These are phyloP conservation scores for Jackrogersella multiformis DNA, from an alignment of 495 filamentous ascomycete genomes.

Conservation along the genomic window DNA sequence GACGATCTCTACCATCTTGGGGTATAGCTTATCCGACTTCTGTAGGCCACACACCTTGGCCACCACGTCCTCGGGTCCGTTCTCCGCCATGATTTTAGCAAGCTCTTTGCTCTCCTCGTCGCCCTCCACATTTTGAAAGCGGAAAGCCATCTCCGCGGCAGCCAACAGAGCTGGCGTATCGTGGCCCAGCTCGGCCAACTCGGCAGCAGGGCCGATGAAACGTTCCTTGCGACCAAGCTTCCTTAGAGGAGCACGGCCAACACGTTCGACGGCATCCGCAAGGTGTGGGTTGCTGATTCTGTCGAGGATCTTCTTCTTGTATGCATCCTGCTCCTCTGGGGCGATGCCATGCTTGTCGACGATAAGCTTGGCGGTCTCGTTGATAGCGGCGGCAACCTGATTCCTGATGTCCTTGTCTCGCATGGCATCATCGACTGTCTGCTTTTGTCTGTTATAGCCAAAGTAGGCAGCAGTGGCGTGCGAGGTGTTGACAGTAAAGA, in stretches of 20 bases:
- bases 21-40: constrained; percentile 74
- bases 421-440: constrained; percentile 83
- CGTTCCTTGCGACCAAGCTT: constrained; percentile 94
- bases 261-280: constrained; percentile 91
- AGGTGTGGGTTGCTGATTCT: constrained; percentile 96
- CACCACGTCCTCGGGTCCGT: constrained; percentile 72
- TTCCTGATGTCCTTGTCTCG: constrained; percentile 70
- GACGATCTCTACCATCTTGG: constrained; percentile 74
- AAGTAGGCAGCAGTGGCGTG: constrained; percentile 98
- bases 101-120: constrained; percentile 87
- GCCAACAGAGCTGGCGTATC: constrained; percentile 74
- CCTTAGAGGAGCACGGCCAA: constrained; percentile 91
- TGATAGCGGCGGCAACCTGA: constrained; percentile 76
- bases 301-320: constrained; percentile 89
- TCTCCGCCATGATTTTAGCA: constrained; percentile 80
- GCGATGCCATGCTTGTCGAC: constrained; percentile 84
- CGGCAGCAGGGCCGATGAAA: constrained; percentile 89
- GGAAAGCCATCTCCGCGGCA: constrained; percentile 84
- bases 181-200: constrained; percentile 80
- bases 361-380: constrained; percentile 86
- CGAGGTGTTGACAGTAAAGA: constrained; percentile 98
- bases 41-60: constrained; percentile 78
- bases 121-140: constrained; percentile 89
- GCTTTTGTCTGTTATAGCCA: constrained; percentile 82
- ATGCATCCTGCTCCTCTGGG: constrained; percentile 79